A percentile compares a stretch with the other conserved stretches of the same genome.
Evolutionary conservation across 345 rosid species (phyloP).

Genomic region (Abelmoschus esculentus): DNA sequence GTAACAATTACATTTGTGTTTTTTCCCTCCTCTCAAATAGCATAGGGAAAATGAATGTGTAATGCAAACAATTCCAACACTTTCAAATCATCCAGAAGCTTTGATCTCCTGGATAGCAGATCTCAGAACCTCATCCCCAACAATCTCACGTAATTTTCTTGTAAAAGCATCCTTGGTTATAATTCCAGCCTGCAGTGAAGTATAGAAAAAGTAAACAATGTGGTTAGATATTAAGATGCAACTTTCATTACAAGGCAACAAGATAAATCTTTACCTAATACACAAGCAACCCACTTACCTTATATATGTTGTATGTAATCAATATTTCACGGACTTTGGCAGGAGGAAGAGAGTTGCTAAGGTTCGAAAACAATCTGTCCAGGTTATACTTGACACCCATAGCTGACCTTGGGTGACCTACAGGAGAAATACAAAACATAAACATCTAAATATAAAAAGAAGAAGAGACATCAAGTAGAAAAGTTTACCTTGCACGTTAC

Average conservation of each 20-base stretch:
- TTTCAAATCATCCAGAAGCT: constrained; percentile 4
- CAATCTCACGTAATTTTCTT: constrained; percentile 24
- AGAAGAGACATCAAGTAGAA: background rate
- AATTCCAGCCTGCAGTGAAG: constrained; percentile 26
- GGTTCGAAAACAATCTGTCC: constrained; percentile 25
- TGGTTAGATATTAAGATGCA: background rate
- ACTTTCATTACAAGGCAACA: background rate
- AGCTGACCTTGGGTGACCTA: constrained; percentile 19
- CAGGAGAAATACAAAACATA: background rate
- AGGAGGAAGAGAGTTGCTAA: constrained; percentile 32
- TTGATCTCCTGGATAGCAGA: constrained; percentile 27
- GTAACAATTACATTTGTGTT: background rate
- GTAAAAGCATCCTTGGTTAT: constrained; percentile 25
- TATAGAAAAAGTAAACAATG: background rate
- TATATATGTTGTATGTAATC: constrained; percentile 18
- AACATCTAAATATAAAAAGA: background rate
- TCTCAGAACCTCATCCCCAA: constrained; percentile 31
- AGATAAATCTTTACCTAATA: no score
- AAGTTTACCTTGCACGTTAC: constrained; percentile 19
- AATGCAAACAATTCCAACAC: background rate
- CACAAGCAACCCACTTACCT: constrained; percentile 17
- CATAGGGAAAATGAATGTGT: background rate
- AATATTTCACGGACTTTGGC: constrained; percentile 25
- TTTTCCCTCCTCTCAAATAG: background rate
- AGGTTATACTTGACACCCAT: constrained; percentile 14